A percentile compares a stretch with the other conserved stretches of the same genome.
Evolutionary conservation across 768 basidiomycete genomes (phyloP).

Genomic region (Lactarius indigo): DNA sequence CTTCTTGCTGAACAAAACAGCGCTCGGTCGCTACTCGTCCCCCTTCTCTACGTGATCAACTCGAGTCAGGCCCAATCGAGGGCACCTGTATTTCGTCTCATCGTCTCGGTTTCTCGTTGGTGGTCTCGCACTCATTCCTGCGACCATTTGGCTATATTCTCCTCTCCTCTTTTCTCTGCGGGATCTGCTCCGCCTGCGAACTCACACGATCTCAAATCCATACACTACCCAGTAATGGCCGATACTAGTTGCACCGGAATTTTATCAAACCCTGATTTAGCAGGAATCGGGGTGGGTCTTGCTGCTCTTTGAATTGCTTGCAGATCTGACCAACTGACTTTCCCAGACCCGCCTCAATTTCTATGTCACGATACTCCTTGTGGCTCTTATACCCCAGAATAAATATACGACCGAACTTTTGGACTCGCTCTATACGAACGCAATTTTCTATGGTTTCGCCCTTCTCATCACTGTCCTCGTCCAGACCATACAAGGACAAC

Average conservation of each 20-base stretch:
- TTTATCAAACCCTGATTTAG: not conserved
- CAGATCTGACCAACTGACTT: not conserved
- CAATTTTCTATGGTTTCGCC: not conserved
- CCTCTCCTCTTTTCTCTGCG: not conserved
- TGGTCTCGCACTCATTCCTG: not conserved
- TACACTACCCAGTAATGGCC: not conserved
- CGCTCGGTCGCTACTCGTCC: not conserved
- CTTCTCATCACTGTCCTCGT: not conserved
- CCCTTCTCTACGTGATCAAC: not conserved
- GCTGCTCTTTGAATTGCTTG: not conserved
- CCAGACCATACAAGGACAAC: not conserved
- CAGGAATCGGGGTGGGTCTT: not conserved
- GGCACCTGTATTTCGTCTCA: not conserved
- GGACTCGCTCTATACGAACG: not conserved
- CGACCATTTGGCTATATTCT: not conserved
- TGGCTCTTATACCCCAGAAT: not conserved
- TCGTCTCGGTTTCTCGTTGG: not conserved
- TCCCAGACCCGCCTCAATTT: not conserved
- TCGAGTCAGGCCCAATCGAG: not conserved
- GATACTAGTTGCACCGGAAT: not conserved
- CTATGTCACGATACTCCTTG: not conserved
- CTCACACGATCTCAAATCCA: not conserved
- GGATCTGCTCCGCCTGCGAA: not conserved
- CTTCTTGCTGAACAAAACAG: not conserved
- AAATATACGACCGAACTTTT: not conserved